Evolutionary conservation across 192 early-diverging fungal genomes (phyloP), one percentile per base, ranked within the genome.

Genomic region (Backusella circina): DNA sequence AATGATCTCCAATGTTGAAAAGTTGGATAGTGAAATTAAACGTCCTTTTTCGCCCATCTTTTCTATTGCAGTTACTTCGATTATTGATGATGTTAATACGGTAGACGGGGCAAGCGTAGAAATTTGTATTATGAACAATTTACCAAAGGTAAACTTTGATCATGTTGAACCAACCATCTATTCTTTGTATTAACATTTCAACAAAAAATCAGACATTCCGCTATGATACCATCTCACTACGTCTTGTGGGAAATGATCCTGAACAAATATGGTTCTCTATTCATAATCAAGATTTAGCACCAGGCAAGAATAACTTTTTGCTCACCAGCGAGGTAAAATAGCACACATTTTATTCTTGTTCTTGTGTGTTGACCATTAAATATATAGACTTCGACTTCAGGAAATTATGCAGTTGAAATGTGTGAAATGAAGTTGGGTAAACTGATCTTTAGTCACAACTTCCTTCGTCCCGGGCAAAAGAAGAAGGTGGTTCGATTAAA

Each of bases 41-140:
- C 78, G 85, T 18, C 79, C 82, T 18, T 87, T 88, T 66, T 79
- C 79, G 2, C 88, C 88, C 1, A 88, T 89, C 69, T 89, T 93
- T 65, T 65, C 77, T 4, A 77, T 90, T 8, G 75, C 84, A 6
- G 84, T 90, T 4, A 72, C 77, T 5, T 80, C 82, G 0, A 79
- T 93, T 12, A 84, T 92, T 3, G 91, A 93, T 71, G 86, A 87
- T 72, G 74, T 89, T 33, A 83, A 70, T 23, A 77, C 87, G 44
- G 89, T 90, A 10, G 88, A 90, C 33, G 81, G 85, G 1, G 81
- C 89, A 1, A 82, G 83, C 51, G 74, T 91, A 3, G 81, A 84
- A 30, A 70, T 93, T 18, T 68, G 73, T 38, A 83, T 93, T 28
- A 82, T 87, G 12, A 93, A 85, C 74, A 77, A 82, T 41, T 70